phyloP scores from a whole-genome alignment of 176 grass and related monocot genomes.

The Puccinellia tenuiflora region DNA sequence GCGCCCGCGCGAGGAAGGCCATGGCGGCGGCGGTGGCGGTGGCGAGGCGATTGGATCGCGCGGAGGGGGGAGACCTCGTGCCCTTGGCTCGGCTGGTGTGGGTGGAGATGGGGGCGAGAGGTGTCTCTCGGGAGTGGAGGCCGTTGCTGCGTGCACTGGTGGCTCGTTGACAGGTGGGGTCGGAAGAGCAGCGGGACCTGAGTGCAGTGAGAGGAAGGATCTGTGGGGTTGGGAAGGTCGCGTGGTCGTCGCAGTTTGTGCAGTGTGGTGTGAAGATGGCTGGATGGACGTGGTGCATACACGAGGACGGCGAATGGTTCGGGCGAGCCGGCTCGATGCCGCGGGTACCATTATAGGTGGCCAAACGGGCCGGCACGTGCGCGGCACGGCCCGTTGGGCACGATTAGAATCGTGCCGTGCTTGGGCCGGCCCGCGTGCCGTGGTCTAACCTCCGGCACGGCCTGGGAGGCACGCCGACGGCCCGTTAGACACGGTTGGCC shows the following conservation, averaged over 20 bases:
- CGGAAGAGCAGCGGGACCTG: accelerated
- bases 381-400: no score
- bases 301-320: neutral
- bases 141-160: neutral
- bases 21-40: conserved; percentile 28
- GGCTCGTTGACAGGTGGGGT: neutral
- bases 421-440: no score
- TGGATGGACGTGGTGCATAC: neutral
- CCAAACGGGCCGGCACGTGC: no score
- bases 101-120: neutral
- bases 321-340: no score
- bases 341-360: no score
- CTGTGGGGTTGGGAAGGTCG: neutral
- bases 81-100: conserved; percentile 4
- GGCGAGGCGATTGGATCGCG: conserved; percentile 40
- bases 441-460: no score
- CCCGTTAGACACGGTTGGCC: no score
- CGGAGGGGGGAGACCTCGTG: neutral
- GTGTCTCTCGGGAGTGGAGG: neutral
- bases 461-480: no score
- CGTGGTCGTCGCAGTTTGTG: neutral
- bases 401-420: no score
- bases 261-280: neutral
- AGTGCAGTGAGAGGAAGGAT: accelerated
- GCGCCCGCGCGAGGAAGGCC: conserved; percentile 70